A percentile compares a stretch with the other conserved stretches of the same genome.
Evolutionary conservation across 2,329 filamentous ascomycete genomes (phyloP).

Genomic region (Neofusicoccum sp.): DNA sequence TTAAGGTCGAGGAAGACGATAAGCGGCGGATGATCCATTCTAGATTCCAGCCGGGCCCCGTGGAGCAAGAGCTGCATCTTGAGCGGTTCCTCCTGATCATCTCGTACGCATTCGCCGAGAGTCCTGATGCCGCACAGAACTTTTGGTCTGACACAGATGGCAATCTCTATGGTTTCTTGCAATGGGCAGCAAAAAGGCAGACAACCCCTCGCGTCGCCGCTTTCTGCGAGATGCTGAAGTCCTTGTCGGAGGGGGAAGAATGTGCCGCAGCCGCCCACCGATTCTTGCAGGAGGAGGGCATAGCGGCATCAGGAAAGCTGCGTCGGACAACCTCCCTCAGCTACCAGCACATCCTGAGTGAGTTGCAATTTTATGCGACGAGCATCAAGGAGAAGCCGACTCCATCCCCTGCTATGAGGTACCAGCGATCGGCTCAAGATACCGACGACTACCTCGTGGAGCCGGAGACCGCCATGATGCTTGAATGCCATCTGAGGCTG

Average conservation of each 20-base stretch:
- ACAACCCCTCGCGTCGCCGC: conserved; percentile 95
- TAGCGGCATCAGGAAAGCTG: conserved; percentile 68
- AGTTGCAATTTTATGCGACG: conserved; percentile 78
- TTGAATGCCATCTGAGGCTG: conserved; percentile 88
- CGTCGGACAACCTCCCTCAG: conserved; percentile 81
- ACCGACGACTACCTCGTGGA: conserved; percentile 65
- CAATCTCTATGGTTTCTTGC: conserved; percentile 89
- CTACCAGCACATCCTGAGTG: conserved; percentile 89
- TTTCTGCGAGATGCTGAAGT: conserved; percentile 93
- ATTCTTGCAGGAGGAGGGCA: conserved; percentile 83
- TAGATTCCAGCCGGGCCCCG: conserved; percentile 49
- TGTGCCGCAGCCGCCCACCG: conserved; percentile 83
- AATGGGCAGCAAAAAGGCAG: conserved; percentile 93
- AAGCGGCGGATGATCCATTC: conserved; percentile 58
- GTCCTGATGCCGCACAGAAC: conserved; percentile 76
- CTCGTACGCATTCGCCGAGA: conserved; percentile 83
- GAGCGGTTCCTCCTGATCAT: conserved; percentile 92
- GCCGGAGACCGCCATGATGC: conserved; percentile 92
- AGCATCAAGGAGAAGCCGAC: conserved; percentile 71
- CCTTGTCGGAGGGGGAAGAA: conserved; percentile 77
- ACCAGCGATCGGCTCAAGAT: conserved; percentile 30
- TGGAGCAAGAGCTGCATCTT: conserved; percentile 58
- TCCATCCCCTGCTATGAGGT: conserved; percentile 61
- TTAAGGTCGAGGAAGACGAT: conserved; percentile 87
- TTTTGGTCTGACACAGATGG: conserved; percentile 94